Base-by-base conservation (phyloP, 768 basidiomycete genomes). In the Hypsizygus marmoreus region DNA sequence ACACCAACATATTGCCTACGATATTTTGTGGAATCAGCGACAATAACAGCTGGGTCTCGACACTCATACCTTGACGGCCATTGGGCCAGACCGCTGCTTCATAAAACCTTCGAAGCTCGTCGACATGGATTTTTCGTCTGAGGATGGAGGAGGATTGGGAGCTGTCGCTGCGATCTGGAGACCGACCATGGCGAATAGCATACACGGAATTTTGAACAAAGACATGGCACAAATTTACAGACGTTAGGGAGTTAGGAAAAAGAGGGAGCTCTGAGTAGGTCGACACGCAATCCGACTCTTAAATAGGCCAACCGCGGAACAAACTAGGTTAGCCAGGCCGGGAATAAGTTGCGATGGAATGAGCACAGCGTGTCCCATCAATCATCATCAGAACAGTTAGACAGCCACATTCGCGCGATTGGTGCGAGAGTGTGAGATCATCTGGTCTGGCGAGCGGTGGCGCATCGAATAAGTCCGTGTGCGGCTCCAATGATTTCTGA, bases 181-280 rank as follows among this genome's bases (percentile, higher is more conserved):
- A 20, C 71, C 74, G 36, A 71, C 43, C 55, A 73, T 72, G 13
- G 73, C 66, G 13, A 70, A 59, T 28, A 77, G 54, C 33, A 73
- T 65, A 56, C 70, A 71, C 4, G 76, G 74, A 35, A 79, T 61
- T 50, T 70, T 74, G 36, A 71, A 32, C 32, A 73, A 55, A 26
- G 67, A 52, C 51, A 54, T 56, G 20, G 39, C 19, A 19, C 29
- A 14, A 86, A 53, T 67, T n/a, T n/a, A n/a, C n/a, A n/a, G n/a
- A 88, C 89, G 80, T 62, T 84, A 77, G 42, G 95, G 73, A 58
- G 22, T 40, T 16, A 35, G 29, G 26, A 50, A 39, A 53, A 41
- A 54, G 41, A 47, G 32, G 28, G 31, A n/a, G 39, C 33, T 23
- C 26, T 26, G 12, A 14, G 11, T 20, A 25, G 17, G 28, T 28